Conservation (phyloP, 176 grass and related monocot species). For the Pontederia paniculata region DNA sequence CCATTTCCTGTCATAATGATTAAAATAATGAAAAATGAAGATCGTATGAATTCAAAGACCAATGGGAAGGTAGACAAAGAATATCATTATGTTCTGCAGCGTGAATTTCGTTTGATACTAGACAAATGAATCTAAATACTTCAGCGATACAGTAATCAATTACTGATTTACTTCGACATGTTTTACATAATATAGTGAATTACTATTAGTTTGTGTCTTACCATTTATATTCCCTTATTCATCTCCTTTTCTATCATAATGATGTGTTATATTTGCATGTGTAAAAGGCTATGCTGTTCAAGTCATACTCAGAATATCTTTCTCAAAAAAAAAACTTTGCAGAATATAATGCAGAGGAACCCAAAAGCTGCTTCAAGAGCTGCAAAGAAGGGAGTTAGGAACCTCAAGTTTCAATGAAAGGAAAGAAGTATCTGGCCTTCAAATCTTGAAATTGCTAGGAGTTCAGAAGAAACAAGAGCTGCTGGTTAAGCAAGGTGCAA, state of each 20-base stretch:
- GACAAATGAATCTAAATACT: background rate
- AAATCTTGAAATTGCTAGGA: no score
- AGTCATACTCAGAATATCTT: no score
- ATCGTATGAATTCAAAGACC: conserved; percentile 37
- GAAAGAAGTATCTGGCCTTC: conserved; percentile 27
- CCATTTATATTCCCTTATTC: no score
- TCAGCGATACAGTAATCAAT: no score
- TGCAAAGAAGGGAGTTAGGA: conserved; percentile 44
- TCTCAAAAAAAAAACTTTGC: no score
- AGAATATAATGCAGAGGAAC: conserved; percentile 53
- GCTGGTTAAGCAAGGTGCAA: no score
- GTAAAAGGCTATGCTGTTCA: background rate
- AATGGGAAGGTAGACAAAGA: conserved; percentile 35
- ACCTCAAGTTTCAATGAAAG: conserved; percentile 40
- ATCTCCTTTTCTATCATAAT: background rate
- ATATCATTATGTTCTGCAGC: no score
- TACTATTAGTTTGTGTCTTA: no score
- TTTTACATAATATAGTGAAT: no score
- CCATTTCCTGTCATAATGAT: conserved; percentile 36
- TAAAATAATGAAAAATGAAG: conserved; percentile 58
- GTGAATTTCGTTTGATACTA: background rate
- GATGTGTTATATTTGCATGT: background rate
- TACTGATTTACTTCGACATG: no score
- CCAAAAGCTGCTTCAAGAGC: conserved; percentile 36
- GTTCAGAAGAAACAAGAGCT: no score